Evolutionary conservation across 2,329 filamentous ascomycete genomes (phyloP), one percentile per base, ranked within the genome.

Genomic region (Beauveria asiatica): DNA sequence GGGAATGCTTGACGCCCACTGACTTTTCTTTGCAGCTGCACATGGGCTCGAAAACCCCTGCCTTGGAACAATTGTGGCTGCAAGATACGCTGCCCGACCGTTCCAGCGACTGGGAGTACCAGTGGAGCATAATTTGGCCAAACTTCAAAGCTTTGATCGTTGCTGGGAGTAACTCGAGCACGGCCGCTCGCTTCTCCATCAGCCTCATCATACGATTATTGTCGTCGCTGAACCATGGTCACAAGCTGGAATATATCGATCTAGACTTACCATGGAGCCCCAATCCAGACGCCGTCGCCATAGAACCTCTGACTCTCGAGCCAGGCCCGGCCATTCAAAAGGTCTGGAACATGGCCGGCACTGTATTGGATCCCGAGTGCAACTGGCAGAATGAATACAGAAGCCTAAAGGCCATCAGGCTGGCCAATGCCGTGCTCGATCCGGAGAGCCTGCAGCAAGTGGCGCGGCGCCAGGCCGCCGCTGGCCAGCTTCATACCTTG

Each of bases 61-160:
- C 61, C 0, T 45, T 74, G 13, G 67, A 74, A 55, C 72, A 74
- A 52, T 62, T 74, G 3, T 70, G 66, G 63, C 60, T 74, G 37
- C 65, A 65, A 23, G 68, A 69, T 9, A 63, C 70, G 2, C 64
- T 67, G 8, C 62, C 71, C 10, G 62, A 62, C 25, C 44, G 25
- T 1, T 33, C 55, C 9, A 17, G 27, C 51, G 41, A 55, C 37
- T 66, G 62, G 63, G 27, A 54, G 37, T 56, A 66, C 3, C 48
- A 60, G 21, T 65, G 68, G 55, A 59, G 67, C 33, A 46, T 54
- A 6, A 44, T 69, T 16, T 75, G 72, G 72, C 59, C 60, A 19
- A 61, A 67, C 11, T 67, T 76, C 39, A 69, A 69, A 53, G 69
- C 64, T 1, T 60, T 75, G 17, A 64, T 69, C 23, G 63, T 69